Evolutionary conservation across 73 alveolate species (phyloP).

Genomic region (Urostyla sp.): DNA sequence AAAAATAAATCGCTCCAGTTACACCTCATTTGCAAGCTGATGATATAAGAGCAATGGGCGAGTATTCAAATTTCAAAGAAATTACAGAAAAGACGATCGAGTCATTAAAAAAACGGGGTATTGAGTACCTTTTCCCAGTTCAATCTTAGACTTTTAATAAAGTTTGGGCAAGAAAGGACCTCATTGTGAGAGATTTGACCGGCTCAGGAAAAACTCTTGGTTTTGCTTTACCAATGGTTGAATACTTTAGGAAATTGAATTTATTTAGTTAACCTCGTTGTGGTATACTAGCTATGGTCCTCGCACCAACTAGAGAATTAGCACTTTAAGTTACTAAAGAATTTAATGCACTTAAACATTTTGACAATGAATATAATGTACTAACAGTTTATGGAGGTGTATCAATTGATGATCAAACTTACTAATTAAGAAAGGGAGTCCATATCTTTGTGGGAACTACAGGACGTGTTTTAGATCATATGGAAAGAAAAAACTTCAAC

Average conservation of each 20-base stretch:
- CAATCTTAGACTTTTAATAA: constrained; percentile 85
- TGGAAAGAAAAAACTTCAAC: constrained; percentile 84
- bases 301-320: constrained; percentile 91
- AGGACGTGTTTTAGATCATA: constrained; percentile 96
- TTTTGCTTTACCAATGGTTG: constrained; percentile 84
- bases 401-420: constrained; percentile 92
- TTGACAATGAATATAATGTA: constrained; percentile 59
- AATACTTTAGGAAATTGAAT: constrained; percentile 83
- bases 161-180: constrained; percentile 85
- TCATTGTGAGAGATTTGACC: constrained; percentile 92
- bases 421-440: constrained; percentile 89
- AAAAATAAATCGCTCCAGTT: constrained; percentile 9
- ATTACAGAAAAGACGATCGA: constrained; percentile 58
- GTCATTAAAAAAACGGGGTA: constrained; percentile 64
- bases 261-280: constrained; percentile 61
- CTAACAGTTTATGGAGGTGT: constrained; percentile 80
- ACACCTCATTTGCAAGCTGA: background rate
- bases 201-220: constrained; percentile 98
- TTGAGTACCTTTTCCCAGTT: constrained; percentile 84
- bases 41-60: constrained; percentile 14
- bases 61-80: constrained; percentile 22
- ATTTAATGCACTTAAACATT: constrained; percentile 56
- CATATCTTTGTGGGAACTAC: constrained; percentile 98
- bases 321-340: constrained; percentile 82
- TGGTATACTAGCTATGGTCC: constrained; percentile 69